A percentile compares a stretch with the other conserved stretches of the same genome.
phyloP scores from a whole-genome alignment of 257 asterid species.

The Asclepias syriaca region DNA sequence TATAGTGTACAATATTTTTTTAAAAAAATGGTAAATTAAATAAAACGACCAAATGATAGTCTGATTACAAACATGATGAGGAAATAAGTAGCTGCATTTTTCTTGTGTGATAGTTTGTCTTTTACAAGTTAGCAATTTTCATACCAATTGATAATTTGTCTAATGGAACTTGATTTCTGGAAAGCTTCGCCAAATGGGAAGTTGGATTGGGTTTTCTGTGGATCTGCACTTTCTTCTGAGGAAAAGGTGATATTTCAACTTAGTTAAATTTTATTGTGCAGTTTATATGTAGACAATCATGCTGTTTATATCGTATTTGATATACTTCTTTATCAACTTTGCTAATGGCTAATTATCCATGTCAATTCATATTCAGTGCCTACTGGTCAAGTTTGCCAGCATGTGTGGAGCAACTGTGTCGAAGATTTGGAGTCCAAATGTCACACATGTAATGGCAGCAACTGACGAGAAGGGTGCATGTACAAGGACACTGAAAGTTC shows the following conservation, averaged over 20 bases:
- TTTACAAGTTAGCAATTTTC: too few species aligned
- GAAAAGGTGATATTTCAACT: slow-evolving; percentile 52
- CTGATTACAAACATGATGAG: too few species aligned
- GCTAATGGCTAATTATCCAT: slow-evolving; percentile 19
- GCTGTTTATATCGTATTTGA: background rate
- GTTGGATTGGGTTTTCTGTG: slow-evolving; percentile 66
- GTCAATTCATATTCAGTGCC: slow-evolving; percentile 35
- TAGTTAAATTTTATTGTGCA: too few species aligned
- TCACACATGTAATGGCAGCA: slow-evolving; percentile 84
- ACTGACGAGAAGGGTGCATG: slow-evolving; percentile 76
- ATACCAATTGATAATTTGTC: background rate
- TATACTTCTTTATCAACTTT: background rate
- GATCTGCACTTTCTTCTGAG: slow-evolving; percentile 74
- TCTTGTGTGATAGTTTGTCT: too few species aligned
- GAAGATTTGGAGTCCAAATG: slow-evolving; percentile 68
- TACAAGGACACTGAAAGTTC: slow-evolving; percentile 76
- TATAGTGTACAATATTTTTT: too few species aligned
- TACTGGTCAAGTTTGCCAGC: slow-evolving; percentile 49
- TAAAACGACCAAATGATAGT: too few species aligned
- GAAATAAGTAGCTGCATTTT: too few species aligned
- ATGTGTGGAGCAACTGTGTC: slow-evolving; percentile 58
- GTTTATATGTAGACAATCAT: background rate
- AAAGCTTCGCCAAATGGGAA: slow-evolving; percentile 35
- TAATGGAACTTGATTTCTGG: slow-evolving; percentile 34
- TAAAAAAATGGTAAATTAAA: too few species aligned